A percentile compares a stretch with the other conserved stretches of the same genome.
phyloP scores from a whole-genome alignment of 139 green algal species.

The Volvox africanus region DNA sequence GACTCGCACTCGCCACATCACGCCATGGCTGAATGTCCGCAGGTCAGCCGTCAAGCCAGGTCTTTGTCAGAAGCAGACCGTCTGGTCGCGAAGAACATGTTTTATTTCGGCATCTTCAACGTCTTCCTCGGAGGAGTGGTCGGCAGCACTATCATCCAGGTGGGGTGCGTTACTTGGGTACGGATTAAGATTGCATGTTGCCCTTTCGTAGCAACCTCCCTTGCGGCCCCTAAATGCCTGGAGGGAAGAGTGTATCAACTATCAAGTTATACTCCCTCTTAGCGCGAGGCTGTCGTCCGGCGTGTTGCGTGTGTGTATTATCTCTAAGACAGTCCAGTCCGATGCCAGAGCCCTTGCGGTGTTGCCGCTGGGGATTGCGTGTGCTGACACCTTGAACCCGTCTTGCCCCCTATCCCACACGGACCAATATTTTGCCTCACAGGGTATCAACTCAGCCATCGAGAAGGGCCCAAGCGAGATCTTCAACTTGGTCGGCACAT shows the following conservation, averaged over 20 bases:
- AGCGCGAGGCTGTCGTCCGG: no score
- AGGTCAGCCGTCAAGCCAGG: constrained; percentile 59
- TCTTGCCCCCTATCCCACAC: background rate
- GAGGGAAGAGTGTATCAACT: no score
- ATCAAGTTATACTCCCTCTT: no score
- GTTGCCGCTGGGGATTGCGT: no score
- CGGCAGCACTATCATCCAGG: constrained; percentile 61
- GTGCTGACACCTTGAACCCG: no score
- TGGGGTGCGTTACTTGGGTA: constrained; percentile 3
- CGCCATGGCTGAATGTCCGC: background rate
- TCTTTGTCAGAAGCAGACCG: constrained; percentile 71
- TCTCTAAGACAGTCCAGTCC: no score
- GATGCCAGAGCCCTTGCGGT: no score
- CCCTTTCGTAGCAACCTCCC: no score
- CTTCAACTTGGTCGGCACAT: constrained; percentile 74
- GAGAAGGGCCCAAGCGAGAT: constrained; percentile 59
- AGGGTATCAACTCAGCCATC: constrained; percentile 39
- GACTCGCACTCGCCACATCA: no score
- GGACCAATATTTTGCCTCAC: background rate
- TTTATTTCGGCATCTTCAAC: constrained; percentile 79
- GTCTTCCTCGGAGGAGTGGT: constrained; percentile 78
- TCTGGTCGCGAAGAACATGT: constrained; percentile 46
- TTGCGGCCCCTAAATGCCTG: no score
- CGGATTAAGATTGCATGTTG: no score
- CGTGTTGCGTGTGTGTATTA: no score